Percentiles rank a stretch among this genome's conserved stretches.
Evolutionary conservation across 2,329 filamentous ascomycete species (phyloP).

Genomic region (Alternaria atra): DNA sequence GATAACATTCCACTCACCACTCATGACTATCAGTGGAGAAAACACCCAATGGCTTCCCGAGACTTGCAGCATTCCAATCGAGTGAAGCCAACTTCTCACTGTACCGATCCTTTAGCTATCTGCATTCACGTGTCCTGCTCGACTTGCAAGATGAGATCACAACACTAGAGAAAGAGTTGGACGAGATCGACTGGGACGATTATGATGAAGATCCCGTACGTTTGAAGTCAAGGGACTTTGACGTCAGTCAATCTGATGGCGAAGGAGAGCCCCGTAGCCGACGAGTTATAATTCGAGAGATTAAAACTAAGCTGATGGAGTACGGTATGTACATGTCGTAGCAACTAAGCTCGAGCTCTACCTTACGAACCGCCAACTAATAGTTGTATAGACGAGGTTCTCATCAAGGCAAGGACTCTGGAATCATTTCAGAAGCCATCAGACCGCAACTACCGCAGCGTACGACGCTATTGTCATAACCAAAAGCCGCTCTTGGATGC

Average conservation of each 20-base stretch:
- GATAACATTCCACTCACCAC: background rate
- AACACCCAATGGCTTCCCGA: slow-evolving; percentile 51
- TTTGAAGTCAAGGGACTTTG: slow-evolving; percentile 38
- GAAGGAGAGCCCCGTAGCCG: slow-evolving; percentile 34
- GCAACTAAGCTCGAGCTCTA: no score
- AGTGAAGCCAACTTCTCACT: slow-evolving; percentile 53
- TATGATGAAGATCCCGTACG: slow-evolving; percentile 31
- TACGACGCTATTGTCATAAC: slow-evolving; percentile 50
- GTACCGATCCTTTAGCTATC: slow-evolving; percentile 52
- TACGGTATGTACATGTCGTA: slow-evolving; percentile 38
- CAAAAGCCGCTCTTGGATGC: slow-evolving; percentile 48
- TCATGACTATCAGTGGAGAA: slow-evolving; percentile 44
- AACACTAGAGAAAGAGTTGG: slow-evolving; percentile 49
- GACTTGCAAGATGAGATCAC: slow-evolving; percentile 52
- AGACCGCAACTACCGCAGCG: slow-evolving; percentile 52
- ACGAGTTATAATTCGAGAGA: slow-evolving; percentile 41
- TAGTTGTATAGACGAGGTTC: slow-evolving; percentile 43
- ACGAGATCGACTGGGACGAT: slow-evolving; percentile 46
- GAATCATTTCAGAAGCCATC: slow-evolving; percentile 52
- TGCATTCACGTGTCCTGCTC: slow-evolving; percentile 52
- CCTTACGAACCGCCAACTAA: no score
- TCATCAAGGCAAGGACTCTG: slow-evolving; percentile 51
- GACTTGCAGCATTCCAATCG: slow-evolving; percentile 51
- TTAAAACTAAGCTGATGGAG: slow-evolving; percentile 45
- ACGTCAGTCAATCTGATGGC: slow-evolving; percentile 24